Base-by-base conservation (phyloP, 352 stramenopile genomes). In the Phytophthora pinifolia region DNA sequence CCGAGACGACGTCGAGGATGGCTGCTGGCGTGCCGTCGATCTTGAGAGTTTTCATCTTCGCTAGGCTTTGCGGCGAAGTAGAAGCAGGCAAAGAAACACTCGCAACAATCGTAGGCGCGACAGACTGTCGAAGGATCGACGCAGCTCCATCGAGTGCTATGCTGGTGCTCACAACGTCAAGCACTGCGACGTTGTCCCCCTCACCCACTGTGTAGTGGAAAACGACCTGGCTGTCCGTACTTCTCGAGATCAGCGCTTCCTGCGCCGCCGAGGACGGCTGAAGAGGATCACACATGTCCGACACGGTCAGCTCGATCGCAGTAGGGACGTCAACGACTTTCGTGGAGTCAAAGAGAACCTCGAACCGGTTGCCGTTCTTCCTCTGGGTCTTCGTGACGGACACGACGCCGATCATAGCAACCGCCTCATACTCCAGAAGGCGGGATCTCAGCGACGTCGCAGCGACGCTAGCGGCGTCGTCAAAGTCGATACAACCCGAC, bases 331-430 rank as follows among this genome's bases (percentile, higher is more conserved):
- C 65, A 0, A 85, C 43, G 2, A 77, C 65, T 7, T 72, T 70
- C 0, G 67, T 72, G 0, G 70, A 64, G n/a, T 82, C 62, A 27
- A 92, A 90, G 4, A 80, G 0, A 20, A 92, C 53, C 20, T 73
- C 67, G 9, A 89, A 87, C 0, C 78, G 70, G 25, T 76, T 57
- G 0, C 82, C 79, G 48, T 87, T 89, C 51, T 87, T 86, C 52
- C 73, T 70, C 2, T 41, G 29, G 0, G 43, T 64, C 30, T 56
- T 36, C 0, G 63, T 74, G 36, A 92, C 68, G 0, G 82, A 88
- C 1, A 72, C 25, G 17, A 92, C 39, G 0, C 82, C 82, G 18
- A 92, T 87, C 0, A 55, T 49, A 14, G 45, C 50, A 30, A 92
- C 42, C 0, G 62, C 64, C 10, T 65, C 39, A 36, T 82, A 70